A percentile compares a stretch with the other conserved stretches of the same genome.
These are phyloP conservation scores for Selenicereus undatus DNA, from an alignment of 148 eudicot genomes.

Conservation along the genomic window DNA sequence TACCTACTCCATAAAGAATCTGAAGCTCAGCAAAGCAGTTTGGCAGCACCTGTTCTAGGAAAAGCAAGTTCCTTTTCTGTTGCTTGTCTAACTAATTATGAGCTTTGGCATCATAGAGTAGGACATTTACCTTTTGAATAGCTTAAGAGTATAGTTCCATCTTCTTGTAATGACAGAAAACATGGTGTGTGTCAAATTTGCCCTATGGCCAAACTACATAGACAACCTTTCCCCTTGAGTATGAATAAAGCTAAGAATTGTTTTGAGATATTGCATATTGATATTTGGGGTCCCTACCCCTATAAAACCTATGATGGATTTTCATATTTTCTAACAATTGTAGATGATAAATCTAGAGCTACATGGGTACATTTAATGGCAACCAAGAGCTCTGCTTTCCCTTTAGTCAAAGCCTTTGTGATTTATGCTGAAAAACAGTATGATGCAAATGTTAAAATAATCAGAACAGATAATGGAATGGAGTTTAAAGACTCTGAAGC, in stretches of 20 bases:
- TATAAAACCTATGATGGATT: neutral
- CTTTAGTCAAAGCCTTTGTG: neutral
- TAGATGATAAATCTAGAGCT: too few species aligned
- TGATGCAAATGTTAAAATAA: neutral
- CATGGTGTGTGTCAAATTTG: neutral
- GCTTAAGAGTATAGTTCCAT: too few species aligned
- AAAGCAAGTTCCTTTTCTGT: too few species aligned
- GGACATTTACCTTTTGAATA: too few species aligned
- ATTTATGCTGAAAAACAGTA: conserved; percentile 5
- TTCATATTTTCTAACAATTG: too few species aligned
- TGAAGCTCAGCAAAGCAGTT: too few species aligned
- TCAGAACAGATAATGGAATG: conserved; percentile 15
- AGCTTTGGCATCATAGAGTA: too few species aligned
- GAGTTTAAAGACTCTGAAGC: conserved; percentile 6
- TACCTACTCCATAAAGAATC: neutral
- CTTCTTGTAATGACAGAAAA: neutral
- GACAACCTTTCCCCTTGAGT: neutral
- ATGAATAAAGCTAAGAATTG: neutral
- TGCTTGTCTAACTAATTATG: too few species aligned
- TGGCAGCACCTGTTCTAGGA: too few species aligned
- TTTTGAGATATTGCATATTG: neutral
- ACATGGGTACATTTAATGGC: conserved; percentile 5
- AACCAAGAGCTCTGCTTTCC: neutral
- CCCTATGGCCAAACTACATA: neutral
- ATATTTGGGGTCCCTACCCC: conserved; percentile 27